These are phyloP conservation scores for Penicillium chermesinum DNA, from an alignment of 495 filamentous ascomycete species.

Conservation along the genomic window DNA sequence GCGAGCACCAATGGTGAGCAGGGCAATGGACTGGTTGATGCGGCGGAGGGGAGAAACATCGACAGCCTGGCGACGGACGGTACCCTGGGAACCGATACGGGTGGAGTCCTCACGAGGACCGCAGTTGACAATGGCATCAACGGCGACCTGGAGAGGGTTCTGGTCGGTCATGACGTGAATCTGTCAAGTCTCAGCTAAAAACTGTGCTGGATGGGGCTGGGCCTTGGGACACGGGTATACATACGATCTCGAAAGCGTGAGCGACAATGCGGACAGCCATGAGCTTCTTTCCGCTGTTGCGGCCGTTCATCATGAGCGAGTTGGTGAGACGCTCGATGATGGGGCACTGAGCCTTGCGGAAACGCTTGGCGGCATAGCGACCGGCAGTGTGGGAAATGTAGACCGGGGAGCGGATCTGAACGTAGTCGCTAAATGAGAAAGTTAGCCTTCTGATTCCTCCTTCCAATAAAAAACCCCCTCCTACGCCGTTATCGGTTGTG, in stretches of 20 bases:
- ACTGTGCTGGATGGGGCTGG: not conserved
- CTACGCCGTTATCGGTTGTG: slow-evolving; percentile 1
- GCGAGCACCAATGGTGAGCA: slow-evolving; percentile 59
- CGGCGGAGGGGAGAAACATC: slow-evolving; percentile 98
- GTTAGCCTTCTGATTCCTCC: slow-evolving; percentile 9
- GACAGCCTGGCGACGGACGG: slow-evolving; percentile 95
- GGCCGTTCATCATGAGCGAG: slow-evolving; percentile 99
- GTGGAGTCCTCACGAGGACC: slow-evolving; percentile 99
- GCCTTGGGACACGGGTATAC: slow-evolving; percentile 29
- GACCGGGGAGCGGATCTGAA: slow-evolving; percentile 97
- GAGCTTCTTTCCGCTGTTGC: slow-evolving; percentile 99
- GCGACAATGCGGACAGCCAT: slow-evolving; percentile 99
- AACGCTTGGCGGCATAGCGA: slow-evolving; percentile 97
- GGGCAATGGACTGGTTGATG: slow-evolving; percentile 95
- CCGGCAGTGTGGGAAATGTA: slow-evolving; percentile 98
- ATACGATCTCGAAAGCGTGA: slow-evolving; percentile 97
- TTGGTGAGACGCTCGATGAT: slow-evolving; percentile 99
- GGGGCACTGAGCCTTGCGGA: slow-evolving; percentile 99
- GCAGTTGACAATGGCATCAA: slow-evolving; percentile 99
- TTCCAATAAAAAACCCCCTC: not conserved
- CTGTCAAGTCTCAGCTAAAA: slow-evolving; percentile 40
- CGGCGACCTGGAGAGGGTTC: slow-evolving; percentile 99
- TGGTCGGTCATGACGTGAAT: slow-evolving; percentile 99
- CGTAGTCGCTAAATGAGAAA: slow-evolving; percentile 74
- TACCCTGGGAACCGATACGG: slow-evolving; percentile 98